Evolutionary conservation across 192 early-diverging fungal genomes (phyloP), one percentile per base, ranked within the genome.

Genomic region (Mortierella antarctica): DNA sequence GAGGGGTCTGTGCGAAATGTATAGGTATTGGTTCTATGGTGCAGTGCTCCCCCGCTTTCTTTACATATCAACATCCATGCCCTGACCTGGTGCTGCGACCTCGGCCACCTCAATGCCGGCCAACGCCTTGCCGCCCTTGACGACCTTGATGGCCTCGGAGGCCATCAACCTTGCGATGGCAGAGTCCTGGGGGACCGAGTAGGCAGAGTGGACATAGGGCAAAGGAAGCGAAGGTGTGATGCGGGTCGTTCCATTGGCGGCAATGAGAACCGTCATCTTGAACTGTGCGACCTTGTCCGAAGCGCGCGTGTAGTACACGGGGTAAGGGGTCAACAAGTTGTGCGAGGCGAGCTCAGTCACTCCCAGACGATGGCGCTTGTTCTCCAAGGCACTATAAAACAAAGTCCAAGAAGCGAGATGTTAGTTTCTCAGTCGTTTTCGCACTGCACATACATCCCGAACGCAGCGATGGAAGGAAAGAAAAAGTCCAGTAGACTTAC

Each of bases 161-260:
- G 80, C 82, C 65, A 89, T 62, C 14, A 88, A 39, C 6, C 48
- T 57, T n/a, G 85, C 83, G 23, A 83, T 57, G 42, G 55, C 62
- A 2, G 83, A 70, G 17, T 86, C 83, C 11, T 58, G 71, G 0
- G 80, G 83, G 53, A 95, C 85, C n/a, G 69, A 73, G 47, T 88
- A 88, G 47, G 86, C 83, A 65, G 93, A 94, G 77, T 91, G 90
- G 10, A 96, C 90, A 82, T 90, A 96, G 45, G 96, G 94, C 81
- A 96, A 74, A 15, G 88, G 82, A 52, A 86, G 82, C 13, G 88
- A 52, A 23, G 82, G 85, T 5, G 94, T 96, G 48, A 94, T 86
- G 56, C 93, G 89, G 21, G 92, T 88, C 11, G 85, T 85, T 31
- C 89, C 89, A 6, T 83, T 84, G 50, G 91, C 73, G 59, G 87